Evolutionary conservation across 768 basidiomycete species (phyloP).

Genomic region (Steccherinum ochraceum): DNA sequence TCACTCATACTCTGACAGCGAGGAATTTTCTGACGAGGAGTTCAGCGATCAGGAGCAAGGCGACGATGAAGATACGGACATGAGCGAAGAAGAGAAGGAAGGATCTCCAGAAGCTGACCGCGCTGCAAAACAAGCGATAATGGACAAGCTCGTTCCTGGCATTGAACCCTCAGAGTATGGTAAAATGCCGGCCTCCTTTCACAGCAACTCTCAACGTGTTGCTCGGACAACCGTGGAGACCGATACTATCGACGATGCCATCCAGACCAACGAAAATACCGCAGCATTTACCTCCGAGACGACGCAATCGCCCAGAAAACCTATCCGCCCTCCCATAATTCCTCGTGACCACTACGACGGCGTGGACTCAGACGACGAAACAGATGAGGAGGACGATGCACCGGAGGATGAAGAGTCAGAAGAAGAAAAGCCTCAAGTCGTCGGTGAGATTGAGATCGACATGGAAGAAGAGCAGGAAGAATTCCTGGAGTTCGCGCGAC

Average conservation of each 20-base stretch:
- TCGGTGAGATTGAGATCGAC: slow-evolving; percentile 81
- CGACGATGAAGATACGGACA: slow-evolving; percentile 34
- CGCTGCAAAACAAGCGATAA: slow-evolving; percentile 50
- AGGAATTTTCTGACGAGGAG: slow-evolving; percentile 32
- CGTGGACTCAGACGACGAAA: slow-evolving; percentile 87
- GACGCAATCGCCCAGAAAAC: slow-evolving; percentile 26
- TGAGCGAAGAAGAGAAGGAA: slow-evolving; percentile 12
- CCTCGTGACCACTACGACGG: slow-evolving; percentile 86
- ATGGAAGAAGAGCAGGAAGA: slow-evolving; percentile 94
- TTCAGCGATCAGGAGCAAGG: slow-evolving; percentile 18
- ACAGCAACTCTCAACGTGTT: slow-evolving; percentile 64
- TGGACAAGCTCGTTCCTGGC: slow-evolving; percentile 78
- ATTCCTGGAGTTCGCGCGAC: slow-evolving; percentile 91
- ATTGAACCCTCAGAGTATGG: slow-evolving; percentile 86
- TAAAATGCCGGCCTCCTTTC: slow-evolving; percentile 68
- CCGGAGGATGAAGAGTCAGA: slow-evolving; percentile 54
- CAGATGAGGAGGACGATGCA: slow-evolving; percentile 51
- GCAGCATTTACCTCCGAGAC: neutral
- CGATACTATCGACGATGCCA: slow-evolving; percentile 30
- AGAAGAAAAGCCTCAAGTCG: slow-evolving; percentile 77
- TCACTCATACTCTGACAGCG: neutral
- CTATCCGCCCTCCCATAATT: slow-evolving; percentile 73
- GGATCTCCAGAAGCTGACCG: slow-evolving; percentile 9
- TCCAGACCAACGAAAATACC: neutral
- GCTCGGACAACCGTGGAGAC: slow-evolving; percentile 38